Percentiles rank a stretch among this genome's conserved stretches.
These are phyloP conservation scores for Penicillium sp. DNA, from an alignment of 2,329 filamentous ascomycete genomes.

Conservation along the genomic window DNA sequence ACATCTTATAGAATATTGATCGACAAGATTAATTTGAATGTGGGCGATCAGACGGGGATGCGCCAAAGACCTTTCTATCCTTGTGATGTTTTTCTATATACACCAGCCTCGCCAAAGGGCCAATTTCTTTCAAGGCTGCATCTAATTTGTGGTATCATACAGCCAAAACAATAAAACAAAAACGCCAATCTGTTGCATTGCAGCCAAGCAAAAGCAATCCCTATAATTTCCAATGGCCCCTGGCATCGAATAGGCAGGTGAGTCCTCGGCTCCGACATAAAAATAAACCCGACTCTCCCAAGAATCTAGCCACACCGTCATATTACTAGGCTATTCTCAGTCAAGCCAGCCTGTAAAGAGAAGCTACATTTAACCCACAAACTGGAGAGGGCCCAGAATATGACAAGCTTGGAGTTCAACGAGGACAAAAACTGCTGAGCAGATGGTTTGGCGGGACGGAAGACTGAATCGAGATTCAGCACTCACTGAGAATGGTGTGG, in stretches of 20 bases:
- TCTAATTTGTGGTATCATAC: slow-evolving; percentile 1
- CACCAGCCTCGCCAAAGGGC: not conserved
- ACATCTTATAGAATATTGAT: too few species aligned
- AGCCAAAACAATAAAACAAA: not conserved
- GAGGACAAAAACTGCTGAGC: not conserved
- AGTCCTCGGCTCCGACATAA: not conserved
- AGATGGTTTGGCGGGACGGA: too few species aligned
- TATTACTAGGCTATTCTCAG: not conserved
- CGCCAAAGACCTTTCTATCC: too few species aligned
- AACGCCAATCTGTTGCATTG: not conserved
- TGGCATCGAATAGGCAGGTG: too few species aligned
- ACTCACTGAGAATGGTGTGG: not conserved
- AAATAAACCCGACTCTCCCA: not conserved
- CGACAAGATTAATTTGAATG: not conserved
- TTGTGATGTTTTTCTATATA: not conserved
- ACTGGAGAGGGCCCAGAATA: not conserved
- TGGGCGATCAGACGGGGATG: not conserved
- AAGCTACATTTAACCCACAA: not conserved
- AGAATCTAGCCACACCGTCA: not conserved
- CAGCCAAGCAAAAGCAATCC: not conserved
- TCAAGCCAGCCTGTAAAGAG: not conserved
- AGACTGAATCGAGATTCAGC: not conserved
- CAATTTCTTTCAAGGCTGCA: not conserved
- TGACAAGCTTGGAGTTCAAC: not conserved
- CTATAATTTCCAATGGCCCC: not conserved